Percentiles rank a stretch among this genome's conserved stretches.
Conservation (phyloP, 2,329 filamentous ascomycete genomes). For the Aspergillus ruber region DNA sequence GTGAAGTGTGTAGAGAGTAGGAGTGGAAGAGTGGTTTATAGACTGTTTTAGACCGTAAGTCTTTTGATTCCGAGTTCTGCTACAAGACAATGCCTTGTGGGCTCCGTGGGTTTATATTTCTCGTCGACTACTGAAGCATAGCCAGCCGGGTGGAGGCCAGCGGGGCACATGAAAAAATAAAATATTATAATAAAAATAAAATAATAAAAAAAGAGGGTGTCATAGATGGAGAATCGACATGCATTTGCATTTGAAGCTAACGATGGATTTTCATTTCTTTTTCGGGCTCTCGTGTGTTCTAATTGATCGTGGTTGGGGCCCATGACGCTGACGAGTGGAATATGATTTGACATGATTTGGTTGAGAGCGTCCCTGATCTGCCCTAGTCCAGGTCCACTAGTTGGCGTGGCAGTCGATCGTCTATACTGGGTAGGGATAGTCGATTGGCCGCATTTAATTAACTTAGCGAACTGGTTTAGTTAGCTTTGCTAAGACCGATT, state of each 20-base stretch:
- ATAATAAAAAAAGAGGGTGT: neutral
- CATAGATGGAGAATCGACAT: neutral
- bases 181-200: no score
- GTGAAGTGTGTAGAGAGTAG: constrained; percentile 6
- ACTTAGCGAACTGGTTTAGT: neutral
- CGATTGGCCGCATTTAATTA: neutral
- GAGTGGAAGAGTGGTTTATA: no score
- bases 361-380: neutral
- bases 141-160: neutral
- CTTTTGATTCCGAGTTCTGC: neutral
- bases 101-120: neutral
- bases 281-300: neutral
- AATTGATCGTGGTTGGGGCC: neutral
- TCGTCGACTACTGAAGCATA: no score
- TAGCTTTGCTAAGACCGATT: neutral
- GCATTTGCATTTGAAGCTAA: neutral
- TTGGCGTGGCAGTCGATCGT: neutral
- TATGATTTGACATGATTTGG: neutral
- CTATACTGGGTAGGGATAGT: neutral
- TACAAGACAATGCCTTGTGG: neutral
- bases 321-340: neutral
- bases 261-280: neutral
- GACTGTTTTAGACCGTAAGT: neutral
- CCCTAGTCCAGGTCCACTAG: neutral
- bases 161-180: neutral